Evolutionary conservation across 2,329 filamentous ascomycete genomes (phyloP).

Genomic region (Stemphylium lycopersici): DNA sequence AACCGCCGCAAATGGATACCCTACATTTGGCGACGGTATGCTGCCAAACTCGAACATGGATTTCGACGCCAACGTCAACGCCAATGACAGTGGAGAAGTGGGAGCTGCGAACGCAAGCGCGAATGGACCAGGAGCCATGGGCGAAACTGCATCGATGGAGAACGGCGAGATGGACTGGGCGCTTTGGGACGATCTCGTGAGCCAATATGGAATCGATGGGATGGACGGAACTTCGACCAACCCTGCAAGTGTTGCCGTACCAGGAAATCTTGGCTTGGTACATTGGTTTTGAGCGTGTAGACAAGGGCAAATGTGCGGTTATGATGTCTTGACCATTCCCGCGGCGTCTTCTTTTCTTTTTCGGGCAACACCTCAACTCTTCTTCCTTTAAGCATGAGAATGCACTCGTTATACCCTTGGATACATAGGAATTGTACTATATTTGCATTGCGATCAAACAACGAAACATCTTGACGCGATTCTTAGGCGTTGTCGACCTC

Average conservation of each 20-base stretch:
- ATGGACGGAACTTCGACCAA: constrained; percentile 20
- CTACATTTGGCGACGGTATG: constrained; percentile 16
- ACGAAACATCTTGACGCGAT: no score
- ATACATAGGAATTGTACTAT: no score
- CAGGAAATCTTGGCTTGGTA: constrained; percentile 30
- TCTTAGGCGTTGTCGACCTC: no score
- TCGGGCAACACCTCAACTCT: background rate
- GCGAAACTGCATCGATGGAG: constrained; percentile 41
- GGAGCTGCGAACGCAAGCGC: background rate
- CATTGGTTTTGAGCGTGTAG: constrained; percentile 30
- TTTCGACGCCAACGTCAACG: constrained; percentile 23
- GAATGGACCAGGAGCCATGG: constrained; percentile 6
- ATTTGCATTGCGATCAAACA: no score
- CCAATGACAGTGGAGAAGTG: constrained; percentile 15
- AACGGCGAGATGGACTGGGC: constrained; percentile 55
- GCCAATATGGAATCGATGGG: constrained; percentile 53
- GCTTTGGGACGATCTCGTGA: constrained; percentile 56
- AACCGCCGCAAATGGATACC: constrained; percentile 19
- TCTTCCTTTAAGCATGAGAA: background rate
- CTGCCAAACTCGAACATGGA: constrained; percentile 32
- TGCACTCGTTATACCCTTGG: no score
- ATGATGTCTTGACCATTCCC: background rate
- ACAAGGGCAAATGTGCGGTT: no score
- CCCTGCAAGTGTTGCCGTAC: constrained; percentile 14
- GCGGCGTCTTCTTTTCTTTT: background rate